Base-by-base conservation (phyloP, 148 eudicot species). In the Vaccinium vitisidaea region DNA sequence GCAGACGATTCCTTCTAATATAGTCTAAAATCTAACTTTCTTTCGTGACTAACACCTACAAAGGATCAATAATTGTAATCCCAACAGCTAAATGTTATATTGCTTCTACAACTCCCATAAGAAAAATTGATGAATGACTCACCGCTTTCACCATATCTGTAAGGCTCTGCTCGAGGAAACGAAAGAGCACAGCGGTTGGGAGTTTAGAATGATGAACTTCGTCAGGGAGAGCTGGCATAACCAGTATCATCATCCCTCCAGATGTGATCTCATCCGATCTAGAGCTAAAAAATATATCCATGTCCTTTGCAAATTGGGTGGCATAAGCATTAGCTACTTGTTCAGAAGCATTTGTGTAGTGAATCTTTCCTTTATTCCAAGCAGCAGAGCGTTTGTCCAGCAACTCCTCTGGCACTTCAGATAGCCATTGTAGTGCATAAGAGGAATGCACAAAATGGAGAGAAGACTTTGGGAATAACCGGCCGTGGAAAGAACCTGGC, bases 401-500 rank as follows among this genome's bases (percentile, higher is more conserved):
- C 55, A 83, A n/a, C 54, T 56, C 80, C 25, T 23, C 80, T 12
- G 80, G 85, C 2, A 75, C 70, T 69, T 75, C 11, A 21, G 85
- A 83, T 25, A 83, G 85, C 85, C 85, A 83, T 0, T 83, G 80
- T 16, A 83, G 36, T 6, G 85, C 70, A 16, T 30, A 53, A 21
- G 80, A 55, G 15, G 85, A 83, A 16, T 75, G 43, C 18, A 75
- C 85, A 6, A 83, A 39, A 43, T 83, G 85, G 80, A 83, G 85
- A 15, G 80, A 83, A 14, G 85, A 75, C 46, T 75, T 46, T 1
- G 80, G 85, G 56, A 83, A 83, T 23, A 83, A 75, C 16, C 80
- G 85, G 46, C 71, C 56, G 12, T 75, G 63, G 80, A 83, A 83
- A 8, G 85, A 75, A 56, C 85, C 85, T 0, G 85, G 85, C 23